A percentile compares a stretch with the other conserved stretches of the same genome.
Evolutionary conservation across 78 protist species (phyloP).

Genomic region (Anaeramoeba ignava): DNA sequence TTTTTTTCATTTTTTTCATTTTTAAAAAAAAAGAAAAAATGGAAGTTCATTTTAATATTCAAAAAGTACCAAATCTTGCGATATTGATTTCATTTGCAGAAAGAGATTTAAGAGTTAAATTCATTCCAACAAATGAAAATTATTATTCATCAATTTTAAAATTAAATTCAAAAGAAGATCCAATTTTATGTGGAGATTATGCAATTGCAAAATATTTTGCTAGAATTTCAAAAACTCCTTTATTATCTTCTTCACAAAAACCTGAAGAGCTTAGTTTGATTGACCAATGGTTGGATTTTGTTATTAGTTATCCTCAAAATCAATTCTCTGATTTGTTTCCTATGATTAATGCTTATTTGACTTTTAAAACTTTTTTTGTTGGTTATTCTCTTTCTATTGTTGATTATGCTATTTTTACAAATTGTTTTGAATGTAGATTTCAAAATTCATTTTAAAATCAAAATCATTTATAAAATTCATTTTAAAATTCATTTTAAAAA

Average conservation of each 20-base stretch:
- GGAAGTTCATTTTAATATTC: not conserved
- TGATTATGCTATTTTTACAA: slow-evolving; percentile 8
- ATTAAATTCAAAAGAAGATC: not conserved
- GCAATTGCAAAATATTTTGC: not conserved
- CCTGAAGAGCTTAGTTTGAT: not conserved
- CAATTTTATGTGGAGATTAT: not conserved
- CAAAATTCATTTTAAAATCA: not conserved
- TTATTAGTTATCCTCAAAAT: not conserved
- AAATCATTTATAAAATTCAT: not conserved
- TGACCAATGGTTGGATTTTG: slow-evolving; percentile 8
- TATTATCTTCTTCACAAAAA: not conserved
- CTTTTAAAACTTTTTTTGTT: slow-evolving; percentile 7
- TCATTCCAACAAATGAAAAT: not conserved
- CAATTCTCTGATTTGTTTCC: not conserved
- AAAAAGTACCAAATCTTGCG: not conserved
- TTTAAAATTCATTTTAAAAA: not conserved
- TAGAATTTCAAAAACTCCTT: not conserved
- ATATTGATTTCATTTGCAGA: not conserved
- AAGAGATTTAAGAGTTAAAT: not conserved
- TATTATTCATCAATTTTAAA: not conserved
- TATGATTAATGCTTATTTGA: slow-evolving; percentile 4
- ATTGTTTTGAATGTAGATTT: not conserved
- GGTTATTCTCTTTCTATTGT: slow-evolving; percentile 10
- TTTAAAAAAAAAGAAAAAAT: too few species aligned
- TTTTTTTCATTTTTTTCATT: too few species aligned